Base-by-base conservation (phyloP, 352 stramenopile genomes). In the Thraustochytrium sp. region DNA sequence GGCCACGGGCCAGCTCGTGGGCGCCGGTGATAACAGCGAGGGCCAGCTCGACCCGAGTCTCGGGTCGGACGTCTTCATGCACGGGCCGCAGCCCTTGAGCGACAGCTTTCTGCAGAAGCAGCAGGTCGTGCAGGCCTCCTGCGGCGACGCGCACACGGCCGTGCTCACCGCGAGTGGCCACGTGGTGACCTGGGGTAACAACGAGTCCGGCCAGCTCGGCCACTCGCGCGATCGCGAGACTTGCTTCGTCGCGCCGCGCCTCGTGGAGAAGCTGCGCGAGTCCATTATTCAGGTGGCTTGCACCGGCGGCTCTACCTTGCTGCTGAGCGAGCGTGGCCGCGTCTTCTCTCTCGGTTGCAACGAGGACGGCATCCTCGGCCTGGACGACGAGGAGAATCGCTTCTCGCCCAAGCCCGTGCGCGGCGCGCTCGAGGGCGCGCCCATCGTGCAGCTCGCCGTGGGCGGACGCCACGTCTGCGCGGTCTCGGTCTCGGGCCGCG, bases 261-360 rank as follows among this genome's bases (percentile, higher is more conserved):
- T 84, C 36, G 56, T 84, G 40, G 26, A 73, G 44, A n/a, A 36
- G 11, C 13, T 84, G 53, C 76, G 61, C 34, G 54, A 78, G 36
- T 5, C 46, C 16, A 42, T 61, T 16, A 73, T 84, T 2, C 76
- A 84, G 62, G 76, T 84, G 13, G 76, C 76, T 4, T 84, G 76
- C 76, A 42, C 51, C 23, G 55, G 73, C 3, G 18, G 29, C 11
- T 61, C 42, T 18, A 84, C 76, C 2, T 26, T 84, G 0, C 18
- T 84, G 18, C 29, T 84, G 23, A 78, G 40, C 29, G 21, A 36
- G 21, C 36, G n/a, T 4, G 76, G 76, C 23, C n/a, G 73, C 16
- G 76, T 84, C 0, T 84, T 78, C 76, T 76, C 76, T 0, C 46
- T 76, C 18, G 76, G 76, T 8, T 21, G n/a, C 13, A 61, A 61